phyloP scores from a whole-genome alignment of 352 stramenopile species.

The Phytophthora tubulina region DNA sequence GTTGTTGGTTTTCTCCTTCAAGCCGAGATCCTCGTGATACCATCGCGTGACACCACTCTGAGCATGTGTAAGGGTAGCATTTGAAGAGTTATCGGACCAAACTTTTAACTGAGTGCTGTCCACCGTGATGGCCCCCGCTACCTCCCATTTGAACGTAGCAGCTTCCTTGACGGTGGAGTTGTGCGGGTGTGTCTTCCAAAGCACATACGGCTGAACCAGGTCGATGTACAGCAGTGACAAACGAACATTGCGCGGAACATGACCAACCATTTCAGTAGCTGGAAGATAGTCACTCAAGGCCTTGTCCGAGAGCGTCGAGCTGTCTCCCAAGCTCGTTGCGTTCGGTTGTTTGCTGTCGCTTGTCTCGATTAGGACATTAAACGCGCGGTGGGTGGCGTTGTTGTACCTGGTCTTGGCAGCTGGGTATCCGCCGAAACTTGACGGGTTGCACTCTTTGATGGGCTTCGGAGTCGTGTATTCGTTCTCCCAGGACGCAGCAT shows the following conservation, averaged over 20 bases:
- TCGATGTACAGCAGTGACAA: slow-evolving; percentile 93
- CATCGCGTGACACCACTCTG: slow-evolving; percentile 67
- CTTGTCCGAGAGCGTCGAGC: slow-evolving; percentile 52
- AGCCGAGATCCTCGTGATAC: slow-evolving; percentile 64
- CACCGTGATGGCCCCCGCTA: slow-evolving; percentile 66
- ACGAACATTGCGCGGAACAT: slow-evolving; percentile 94
- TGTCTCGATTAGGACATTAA: slow-evolving; percentile 96
- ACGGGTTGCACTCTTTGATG: slow-evolving; percentile 82
- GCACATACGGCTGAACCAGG: slow-evolving; percentile 94
- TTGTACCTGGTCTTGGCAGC: slow-evolving; percentile 91
- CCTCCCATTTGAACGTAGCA: slow-evolving; percentile 62
- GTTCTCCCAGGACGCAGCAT: slow-evolving; percentile 89
- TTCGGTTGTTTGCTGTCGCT: slow-evolving; percentile 89
- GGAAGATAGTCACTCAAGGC: slow-evolving; percentile 58
- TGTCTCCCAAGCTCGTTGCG: slow-evolving; percentile 73
- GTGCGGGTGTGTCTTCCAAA: slow-evolving; percentile 49
- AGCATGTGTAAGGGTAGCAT: slow-evolving; percentile 41
- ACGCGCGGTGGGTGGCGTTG: slow-evolving; percentile 89
- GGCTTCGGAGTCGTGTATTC: slow-evolving; percentile 52
- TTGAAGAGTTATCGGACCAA: slow-evolving; percentile 39
- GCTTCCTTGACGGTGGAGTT: slow-evolving; percentile 18
- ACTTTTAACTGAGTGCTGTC: slow-evolving; percentile 64
- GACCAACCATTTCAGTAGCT: slow-evolving; percentile 73
- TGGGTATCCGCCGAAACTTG: slow-evolving; percentile 88
- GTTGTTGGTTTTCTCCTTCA: slow-evolving; percentile 54